Evolutionary conservation across 164 flowering plant genomes (phyloP), one percentile per base, ranked within the genome.

Genomic region (Chloranthus sessilifolius): DNA sequence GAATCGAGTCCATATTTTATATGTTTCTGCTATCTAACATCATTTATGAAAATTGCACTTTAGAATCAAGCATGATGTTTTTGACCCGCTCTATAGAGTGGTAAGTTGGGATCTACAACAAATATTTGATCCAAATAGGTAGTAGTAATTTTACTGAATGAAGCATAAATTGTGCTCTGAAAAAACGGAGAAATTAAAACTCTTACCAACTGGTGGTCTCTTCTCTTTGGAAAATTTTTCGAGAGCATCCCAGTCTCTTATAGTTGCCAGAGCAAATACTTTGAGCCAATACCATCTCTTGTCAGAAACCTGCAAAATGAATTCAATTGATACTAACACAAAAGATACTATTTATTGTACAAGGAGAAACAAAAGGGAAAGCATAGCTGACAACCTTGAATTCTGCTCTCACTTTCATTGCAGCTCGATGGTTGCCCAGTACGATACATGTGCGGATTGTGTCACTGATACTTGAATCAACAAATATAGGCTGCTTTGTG

Each of bases 261-360:
- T 84, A 40, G 94, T 81, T 44, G 89, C 97, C 78, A 92, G 67
- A 55, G 99, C 99, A 67, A 86, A 85, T 56, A 78, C 85, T 72
- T 92, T 92, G 53, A 92, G 95, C 99, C 99, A 92, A 64, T 92
- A 92, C 96, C 96, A 92, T 56, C 95, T 73, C 70, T 84, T 92
- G 64, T 92, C 99, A 44, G 96, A 74, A 37, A 92, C 97, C 99
- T 88, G 63, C 40, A 43, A 58, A 43, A 58, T 26, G 26, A 39
- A 27, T 31, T 26, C 19, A 10, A 25, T 31, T 20, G 22, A 12
- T 42, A 20, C 11, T 14, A 42, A 22, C 22, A 42, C 24, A 42
- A 42, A 20, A n/a, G n/a, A n/a, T n/a, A n/a, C n/a, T n/a, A 42
- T 19, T 19, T 5, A 42, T 24, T 2, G 11, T 19, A 26, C 9